These are phyloP conservation scores for Mucor lusitanicus DNA, from an alignment of 371 early-diverging fungal genomes.

Conservation along the genomic window DNA sequence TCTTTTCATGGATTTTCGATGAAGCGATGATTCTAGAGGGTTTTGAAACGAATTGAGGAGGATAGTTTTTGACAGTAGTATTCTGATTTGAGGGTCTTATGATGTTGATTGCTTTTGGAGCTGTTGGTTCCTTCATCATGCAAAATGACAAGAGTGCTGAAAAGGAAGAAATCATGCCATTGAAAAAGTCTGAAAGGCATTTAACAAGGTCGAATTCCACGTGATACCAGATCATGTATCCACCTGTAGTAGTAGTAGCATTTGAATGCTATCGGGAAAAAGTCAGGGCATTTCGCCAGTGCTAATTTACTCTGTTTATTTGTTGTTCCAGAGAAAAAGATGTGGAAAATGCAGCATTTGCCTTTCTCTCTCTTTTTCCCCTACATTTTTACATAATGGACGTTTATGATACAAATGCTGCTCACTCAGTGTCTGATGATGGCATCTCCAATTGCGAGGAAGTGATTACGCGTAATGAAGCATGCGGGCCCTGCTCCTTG, in stretches of 20 bases:
- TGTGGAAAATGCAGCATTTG: background rate
- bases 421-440: slow-evolving; percentile 13
- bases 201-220: too few relatives aligned
- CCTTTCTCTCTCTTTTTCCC: background rate
- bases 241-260: background rate
- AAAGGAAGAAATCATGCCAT: background rate
- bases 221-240: background rate
- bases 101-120: slow-evolving; percentile 24
- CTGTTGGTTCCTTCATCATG: slow-evolving; percentile 13
- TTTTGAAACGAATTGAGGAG: background rate
- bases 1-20: background rate
- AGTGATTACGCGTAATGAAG: slow-evolving; percentile 8
- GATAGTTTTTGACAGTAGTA: background rate
- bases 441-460: slow-evolving; percentile 8
- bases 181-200: too few relatives aligned
- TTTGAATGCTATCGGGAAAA: background rate
- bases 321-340: background rate
- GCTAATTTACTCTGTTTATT: background rate
- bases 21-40: background rate
- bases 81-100: slow-evolving; percentile 11
- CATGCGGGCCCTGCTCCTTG: too few relatives aligned
- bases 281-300: slow-evolving; percentile 4
- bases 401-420: slow-evolving; percentile 4
- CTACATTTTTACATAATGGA: slow-evolving; percentile 8
- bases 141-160: background rate